Base-by-base conservation (phyloP, 495 filamentous ascomycete species). In the Podospora sp. region DNA sequence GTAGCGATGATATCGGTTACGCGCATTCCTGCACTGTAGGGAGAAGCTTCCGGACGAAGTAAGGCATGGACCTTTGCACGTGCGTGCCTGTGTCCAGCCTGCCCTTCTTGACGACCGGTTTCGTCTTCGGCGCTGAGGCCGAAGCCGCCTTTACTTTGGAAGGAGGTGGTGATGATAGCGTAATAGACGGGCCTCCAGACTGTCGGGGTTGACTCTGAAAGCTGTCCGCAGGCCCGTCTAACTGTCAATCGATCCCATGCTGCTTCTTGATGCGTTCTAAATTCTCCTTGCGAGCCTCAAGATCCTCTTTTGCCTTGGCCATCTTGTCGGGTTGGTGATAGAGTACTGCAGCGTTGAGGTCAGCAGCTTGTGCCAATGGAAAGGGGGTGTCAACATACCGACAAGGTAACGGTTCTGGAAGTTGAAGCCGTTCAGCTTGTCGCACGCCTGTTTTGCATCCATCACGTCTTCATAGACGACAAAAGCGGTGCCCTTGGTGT, bases 311-410 rank as follows among this genome's bases (percentile, higher is more conserved):
- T 80, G 94, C 90, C 77, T 88, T 90, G 70, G 85, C 83, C 89
- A 96, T 97, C 87, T 98, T 97, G 77, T 98, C 96, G 72, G 94
- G 94, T 83, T 99, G 95, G 79, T 99, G 95, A 77, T 97, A 98
- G 78, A 99, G 84, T 64, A 98, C 95, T 97, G 74, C 35, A 60
- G 67, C 64, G 25, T 59, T 65, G 68, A 51, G 69, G 73, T 69
- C 53, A 68, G 65, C 25, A 26, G 40, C 35, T 29, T 14, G 59
- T 59, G 26, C 25, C 24, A 26, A 27, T 22, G 9, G 25, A 6
- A 29, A 18, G 12, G 40, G 7, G 20, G 24, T 29, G 50, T 14
- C 26, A 60, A 86, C 92, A 55, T 89, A 97, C 94, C 94, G 76
- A 99, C 96, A 73, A 99, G 92, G 82, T 99, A 99, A 77, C 95